Evolutionary conservation across 108 stramenopile species (phyloP), one percentile per base, ranked within the genome.

Genomic region (Stephanodiscus triporus): DNA sequence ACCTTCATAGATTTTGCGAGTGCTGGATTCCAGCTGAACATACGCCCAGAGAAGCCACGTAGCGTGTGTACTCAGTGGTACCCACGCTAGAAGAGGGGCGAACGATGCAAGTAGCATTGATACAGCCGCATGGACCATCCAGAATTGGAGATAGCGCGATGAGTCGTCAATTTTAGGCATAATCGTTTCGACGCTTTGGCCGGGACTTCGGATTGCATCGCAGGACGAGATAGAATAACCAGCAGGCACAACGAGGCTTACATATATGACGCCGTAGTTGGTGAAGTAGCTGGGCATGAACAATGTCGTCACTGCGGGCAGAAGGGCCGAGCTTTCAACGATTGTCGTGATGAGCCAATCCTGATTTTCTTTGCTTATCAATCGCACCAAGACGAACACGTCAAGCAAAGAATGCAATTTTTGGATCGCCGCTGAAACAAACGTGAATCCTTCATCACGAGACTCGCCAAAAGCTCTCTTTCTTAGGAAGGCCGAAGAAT

Each of bases 261-360:
- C 94, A 66, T 93, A 95, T 22, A 90, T 70, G 24, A 91, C 86
- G 2, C 91, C 94, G 61, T 83, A 92, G 13, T 60, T 55, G 1
- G 94, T 91, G 40, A 89, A 74, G 68, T 91, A 91, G 26, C 90
- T 76, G 6, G 94, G 94, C 85, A 90, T 91, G 16, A 95, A 65
- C 26, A 92, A 59, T n/a, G 90, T 91, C 16, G 91, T 43, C n/a
- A 73, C 61, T 2, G 89, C 85, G 30, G 94, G 94, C 27, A 91
- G 29, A 54, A 93, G 70, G 17, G 77, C 81, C 26, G 84, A 78
- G 19, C 85, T 77, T 50, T 95, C 88, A 32, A 84, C 65, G 27
- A 90, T 27, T 11, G 85, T 54, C 22, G 67, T 73, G 16, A 92
- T 57, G 5, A 95, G 51, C 68, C 75, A 80, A 36, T 89, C 88